Conservation (phyloP, 225 moss, liverwort and hornwort genomes). For the Physcomitrellopsis africana region DNA sequence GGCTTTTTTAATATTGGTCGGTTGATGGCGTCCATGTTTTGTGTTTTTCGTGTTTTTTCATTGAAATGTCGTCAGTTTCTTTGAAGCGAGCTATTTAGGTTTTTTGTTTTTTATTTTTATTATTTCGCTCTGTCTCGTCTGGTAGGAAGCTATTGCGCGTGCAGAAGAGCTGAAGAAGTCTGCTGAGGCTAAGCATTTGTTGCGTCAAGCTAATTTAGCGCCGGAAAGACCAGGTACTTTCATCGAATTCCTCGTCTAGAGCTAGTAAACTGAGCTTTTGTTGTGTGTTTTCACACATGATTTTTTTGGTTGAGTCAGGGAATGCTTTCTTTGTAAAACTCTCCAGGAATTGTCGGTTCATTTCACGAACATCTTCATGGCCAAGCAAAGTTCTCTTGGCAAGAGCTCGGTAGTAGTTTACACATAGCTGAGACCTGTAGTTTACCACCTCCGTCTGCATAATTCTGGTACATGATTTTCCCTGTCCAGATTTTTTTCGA, state of each 20-base stretch:
- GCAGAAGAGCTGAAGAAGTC: slow-evolving; percentile 83
- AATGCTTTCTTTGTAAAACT: slow-evolving; percentile 9
- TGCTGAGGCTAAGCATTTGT: slow-evolving; percentile 67
- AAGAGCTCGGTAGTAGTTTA: slow-evolving; percentile 1
- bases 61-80: slow-evolving; percentile 7
- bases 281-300: slow-evolving; percentile 16
- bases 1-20: background rate
- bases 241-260: slow-evolving; percentile 10
- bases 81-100: slow-evolving; percentile 39
- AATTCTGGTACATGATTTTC: background rate
- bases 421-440: slow-evolving; percentile 4
- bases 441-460: slow-evolving; percentile 10
- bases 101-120: slow-evolving; percentile 4
- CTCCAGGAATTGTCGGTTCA: background rate
- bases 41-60: background rate
- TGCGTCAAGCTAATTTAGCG: slow-evolving; percentile 88
- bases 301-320: slow-evolving; percentile 7
- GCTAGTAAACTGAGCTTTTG: slow-evolving; percentile 4
- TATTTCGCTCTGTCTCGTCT: background rate
- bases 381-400: slow-evolving; percentile 4
- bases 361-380: background rate
- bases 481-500: slow-evolving; percentile 1
- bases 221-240: slow-evolving; percentile 80
- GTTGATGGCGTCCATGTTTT: slow-evolving; percentile 5
- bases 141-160: slow-evolving; percentile 72